Percentiles rank a stretch among this genome's conserved stretches.
Conservation (phyloP, 805 yeast genomes). For the Torulaspora delbrueckii region DNA sequence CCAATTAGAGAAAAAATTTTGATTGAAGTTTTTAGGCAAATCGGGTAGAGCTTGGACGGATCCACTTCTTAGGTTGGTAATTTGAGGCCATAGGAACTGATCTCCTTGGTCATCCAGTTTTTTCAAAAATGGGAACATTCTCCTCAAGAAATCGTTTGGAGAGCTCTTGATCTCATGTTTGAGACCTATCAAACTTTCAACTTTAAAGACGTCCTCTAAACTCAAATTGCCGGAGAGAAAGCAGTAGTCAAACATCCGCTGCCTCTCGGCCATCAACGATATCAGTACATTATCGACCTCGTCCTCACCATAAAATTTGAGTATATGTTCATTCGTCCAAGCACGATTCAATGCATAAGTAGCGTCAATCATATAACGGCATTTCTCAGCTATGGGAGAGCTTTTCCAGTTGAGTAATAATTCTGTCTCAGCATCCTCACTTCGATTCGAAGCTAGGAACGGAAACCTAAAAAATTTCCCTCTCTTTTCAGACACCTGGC, state of each 20-base stretch:
- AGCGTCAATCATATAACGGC: slow-evolving; percentile 21
- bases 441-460: not conserved
- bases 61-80: slow-evolving; percentile 13
- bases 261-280: slow-evolving; percentile 24
- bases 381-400: slow-evolving; percentile 15
- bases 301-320: slow-evolving; percentile 17
- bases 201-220: slow-evolving; percentile 14
- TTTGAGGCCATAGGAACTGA: slow-evolving; percentile 23
- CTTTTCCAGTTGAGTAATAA: slow-evolving; percentile 9
- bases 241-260: slow-evolving; percentile 30
- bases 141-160: slow-evolving; percentile 17
- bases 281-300: slow-evolving; percentile 20
- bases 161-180: slow-evolving; percentile 1
- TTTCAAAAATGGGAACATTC: slow-evolving; percentile 30
- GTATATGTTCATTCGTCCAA: slow-evolving; percentile 23
- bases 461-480: not conserved
- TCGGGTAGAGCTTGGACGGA: slow-evolving; percentile 7
- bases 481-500: not conserved
- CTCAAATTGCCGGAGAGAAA: slow-evolving; percentile 20
- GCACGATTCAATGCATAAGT: slow-evolving; percentile 16
- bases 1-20: slow-evolving; percentile 29
- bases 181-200: slow-evolving; percentile 8
- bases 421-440: slow-evolving; percentile 5
- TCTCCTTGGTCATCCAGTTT: slow-evolving; percentile 3
- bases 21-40: slow-evolving; percentile 12